Evolutionary conservation across 2,329 filamentous ascomycete species (phyloP).

Genomic region (Coniosporium tulheliwenetii): DNA sequence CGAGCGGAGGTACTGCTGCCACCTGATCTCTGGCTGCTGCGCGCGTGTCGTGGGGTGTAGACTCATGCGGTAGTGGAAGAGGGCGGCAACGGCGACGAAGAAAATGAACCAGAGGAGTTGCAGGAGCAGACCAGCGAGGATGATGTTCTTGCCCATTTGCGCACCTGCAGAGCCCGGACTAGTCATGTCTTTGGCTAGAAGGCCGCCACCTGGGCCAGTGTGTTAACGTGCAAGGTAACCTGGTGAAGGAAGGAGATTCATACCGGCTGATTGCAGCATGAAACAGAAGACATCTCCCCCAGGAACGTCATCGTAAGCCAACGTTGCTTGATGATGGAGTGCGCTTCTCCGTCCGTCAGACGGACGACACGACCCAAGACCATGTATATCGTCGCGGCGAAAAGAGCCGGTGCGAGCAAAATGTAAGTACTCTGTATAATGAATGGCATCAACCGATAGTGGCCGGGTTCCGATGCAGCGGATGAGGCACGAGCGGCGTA

Average conservation of each 20-base stretch:
- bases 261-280: slow-evolving; percentile 30
- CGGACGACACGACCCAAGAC: slow-evolving; percentile 28
- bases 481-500: slow-evolving; percentile 19
- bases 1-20: slow-evolving; percentile 18
- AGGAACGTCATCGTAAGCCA: slow-evolving; percentile 42
- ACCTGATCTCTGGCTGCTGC: slow-evolving; percentile 9
- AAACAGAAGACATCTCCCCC: slow-evolving; percentile 38
- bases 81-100: slow-evolving; percentile 32
- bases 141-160: slow-evolving; percentile 32
- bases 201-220: slow-evolving; percentile 1
- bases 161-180: no score
- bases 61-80: slow-evolving; percentile 33
- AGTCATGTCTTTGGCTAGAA: neutral
- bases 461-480: slow-evolving; percentile 9
- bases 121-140: slow-evolving; percentile 40
- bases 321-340: slow-evolving; percentile 25
- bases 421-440: slow-evolving; percentile 28
- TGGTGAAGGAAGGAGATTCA: neutral
- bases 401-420: slow-evolving; percentile 32
- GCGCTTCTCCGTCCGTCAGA: slow-evolving; percentile 23
- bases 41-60: neutral
- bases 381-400: slow-evolving; percentile 38
- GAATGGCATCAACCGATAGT: slow-evolving; percentile 18
- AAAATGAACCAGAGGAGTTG: slow-evolving; percentile 43
- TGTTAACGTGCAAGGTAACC: neutral